A percentile compares a stretch with the other conserved stretches of the same genome.
Evolutionary conservation across 192 early-diverging fungal genomes (phyloP).

Genomic region (Podila epicladia): DNA sequence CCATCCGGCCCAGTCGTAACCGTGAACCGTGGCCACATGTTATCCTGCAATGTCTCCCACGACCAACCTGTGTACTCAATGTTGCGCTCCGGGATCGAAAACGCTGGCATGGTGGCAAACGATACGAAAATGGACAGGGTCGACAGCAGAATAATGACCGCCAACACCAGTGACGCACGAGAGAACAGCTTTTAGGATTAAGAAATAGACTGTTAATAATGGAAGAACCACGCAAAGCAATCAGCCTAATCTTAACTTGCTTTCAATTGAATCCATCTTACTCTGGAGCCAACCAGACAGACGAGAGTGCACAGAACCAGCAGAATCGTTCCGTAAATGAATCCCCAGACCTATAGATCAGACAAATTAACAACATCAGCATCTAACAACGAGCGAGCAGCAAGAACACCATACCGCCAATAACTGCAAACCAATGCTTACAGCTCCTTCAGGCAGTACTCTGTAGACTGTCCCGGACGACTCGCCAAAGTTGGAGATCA

Average conservation of each 20-base stretch:
- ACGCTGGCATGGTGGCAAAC: constrained; percentile 64
- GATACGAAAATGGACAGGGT: constrained; percentile 66
- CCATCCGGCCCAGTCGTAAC: constrained; percentile 55
- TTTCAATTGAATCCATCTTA: constrained; percentile 11
- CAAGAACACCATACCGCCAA: not conserved
- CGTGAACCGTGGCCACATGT: constrained; percentile 69
- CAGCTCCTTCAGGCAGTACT: constrained; percentile 64
- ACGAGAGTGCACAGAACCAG: constrained; percentile 63
- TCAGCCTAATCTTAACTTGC: no score
- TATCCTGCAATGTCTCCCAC: constrained; percentile 65
- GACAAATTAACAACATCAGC: not conserved
- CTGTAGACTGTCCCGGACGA: constrained; percentile 56
- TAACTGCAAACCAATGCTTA: not conserved
- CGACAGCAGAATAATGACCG: constrained; percentile 63
- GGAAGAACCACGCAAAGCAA: not conserved
- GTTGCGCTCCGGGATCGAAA: constrained; percentile 58
- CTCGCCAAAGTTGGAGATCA: constrained; percentile 71
- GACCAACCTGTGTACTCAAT: constrained; percentile 71
- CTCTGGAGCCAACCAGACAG: constrained; percentile 67
- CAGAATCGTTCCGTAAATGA: constrained; percentile 66
- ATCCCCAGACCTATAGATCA: constrained; percentile 50
- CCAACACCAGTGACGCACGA: constrained; percentile 63
- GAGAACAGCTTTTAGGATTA: constrained; percentile 57
- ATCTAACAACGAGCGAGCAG: not conserved
- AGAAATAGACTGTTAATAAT: not conserved